Evolutionary conservation across 2,329 filamentous ascomycete species (phyloP).

Genomic region (Onygenales sp.): DNA sequence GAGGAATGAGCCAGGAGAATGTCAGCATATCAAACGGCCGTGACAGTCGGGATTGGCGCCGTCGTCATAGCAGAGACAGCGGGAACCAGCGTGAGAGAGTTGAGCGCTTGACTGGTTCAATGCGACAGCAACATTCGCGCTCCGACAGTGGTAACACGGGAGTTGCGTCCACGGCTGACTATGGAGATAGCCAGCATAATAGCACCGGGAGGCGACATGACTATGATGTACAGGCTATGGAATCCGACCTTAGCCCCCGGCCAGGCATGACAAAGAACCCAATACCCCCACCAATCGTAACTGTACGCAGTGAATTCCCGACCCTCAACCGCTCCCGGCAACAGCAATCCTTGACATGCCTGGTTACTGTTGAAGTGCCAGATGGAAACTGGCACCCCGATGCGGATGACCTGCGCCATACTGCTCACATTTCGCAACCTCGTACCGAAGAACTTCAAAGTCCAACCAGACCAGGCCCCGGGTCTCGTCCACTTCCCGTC

Average conservation of each 20-base stretch:
- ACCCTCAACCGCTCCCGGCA: conserved; percentile 85
- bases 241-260: conserved; percentile 67
- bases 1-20: conserved; percentile 22
- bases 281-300: conserved; percentile 85
- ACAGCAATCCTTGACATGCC: conserved; percentile 87
- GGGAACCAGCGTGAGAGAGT: conserved; percentile 34
- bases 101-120: conserved; percentile 32
- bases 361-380: conserved; percentile 87
- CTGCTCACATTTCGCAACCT: conserved; percentile 41
- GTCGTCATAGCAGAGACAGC: conserved; percentile 33
- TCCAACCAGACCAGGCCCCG: conserved; percentile 37
- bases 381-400: conserved; percentile 51
- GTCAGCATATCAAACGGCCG: conserved; percentile 12
- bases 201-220: conserved; percentile 67
- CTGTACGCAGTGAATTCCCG: conserved; percentile 91
- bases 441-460: conserved; percentile 45
- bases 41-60: conserved; percentile 20
- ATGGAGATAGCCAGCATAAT: conserved; percentile 63
- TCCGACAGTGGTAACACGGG: conserved; percentile 73
- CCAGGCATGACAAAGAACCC: conserved; percentile 60
- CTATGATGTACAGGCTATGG: conserved; percentile 94
- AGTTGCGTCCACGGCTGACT: conserved; percentile 65
- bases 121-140: conserved; percentile 50
- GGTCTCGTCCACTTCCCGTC: conserved; percentile 50
- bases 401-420: conserved; percentile 61